A percentile compares a stretch with the other conserved stretches of the same genome.
phyloP scores from a whole-genome alignment of 345 rosid genomes.

The Pseudoturritis turrita region DNA sequence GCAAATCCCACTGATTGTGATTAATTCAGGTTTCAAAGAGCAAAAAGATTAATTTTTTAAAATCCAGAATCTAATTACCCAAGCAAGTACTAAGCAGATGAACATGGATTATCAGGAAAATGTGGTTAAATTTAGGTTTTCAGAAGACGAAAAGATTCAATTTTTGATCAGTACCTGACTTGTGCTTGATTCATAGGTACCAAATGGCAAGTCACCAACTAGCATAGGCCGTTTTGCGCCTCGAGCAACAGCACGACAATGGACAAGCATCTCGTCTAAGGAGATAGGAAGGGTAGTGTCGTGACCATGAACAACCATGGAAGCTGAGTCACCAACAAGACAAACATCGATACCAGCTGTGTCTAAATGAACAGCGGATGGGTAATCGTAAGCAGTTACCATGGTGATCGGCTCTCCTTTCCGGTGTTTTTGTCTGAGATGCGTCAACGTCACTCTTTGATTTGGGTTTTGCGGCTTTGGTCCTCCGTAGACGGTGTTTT shows the following conservation, averaged over 20 bases:
- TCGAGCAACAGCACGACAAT: constrained; percentile 82
- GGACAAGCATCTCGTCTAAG: constrained; percentile 92
- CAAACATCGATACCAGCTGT: constrained; percentile 79
- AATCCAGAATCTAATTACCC: no score
- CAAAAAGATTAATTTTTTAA: no score
- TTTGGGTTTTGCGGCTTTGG: constrained; percentile 57
- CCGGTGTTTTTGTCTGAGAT: constrained; percentile 58
- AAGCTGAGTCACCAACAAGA: constrained; percentile 86
- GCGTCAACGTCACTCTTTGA: constrained; percentile 60
- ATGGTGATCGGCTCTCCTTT: constrained; percentile 63
- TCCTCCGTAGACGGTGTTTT: constrained; percentile 76
- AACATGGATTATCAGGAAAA: no score
- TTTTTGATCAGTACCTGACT: constrained; percentile 40
- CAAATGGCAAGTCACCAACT: constrained; percentile 92
- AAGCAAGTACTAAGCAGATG: no score
- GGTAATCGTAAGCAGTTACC: constrained; percentile 87
- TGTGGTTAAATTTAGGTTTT: no score
- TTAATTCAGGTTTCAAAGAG: neutral
- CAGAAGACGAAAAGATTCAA: neutral
- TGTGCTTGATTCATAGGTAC: constrained; percentile 72
- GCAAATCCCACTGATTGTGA: neutral
- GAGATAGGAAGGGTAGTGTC: constrained; percentile 94
- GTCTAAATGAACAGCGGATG: constrained; percentile 81
- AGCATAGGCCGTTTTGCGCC: constrained; percentile 78
- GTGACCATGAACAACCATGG: constrained; percentile 96